A percentile compares a stretch with the other conserved stretches of the same genome.
Conservation (phyloP, 768 basidiomycete species). For the Collybia sordida region DNA sequence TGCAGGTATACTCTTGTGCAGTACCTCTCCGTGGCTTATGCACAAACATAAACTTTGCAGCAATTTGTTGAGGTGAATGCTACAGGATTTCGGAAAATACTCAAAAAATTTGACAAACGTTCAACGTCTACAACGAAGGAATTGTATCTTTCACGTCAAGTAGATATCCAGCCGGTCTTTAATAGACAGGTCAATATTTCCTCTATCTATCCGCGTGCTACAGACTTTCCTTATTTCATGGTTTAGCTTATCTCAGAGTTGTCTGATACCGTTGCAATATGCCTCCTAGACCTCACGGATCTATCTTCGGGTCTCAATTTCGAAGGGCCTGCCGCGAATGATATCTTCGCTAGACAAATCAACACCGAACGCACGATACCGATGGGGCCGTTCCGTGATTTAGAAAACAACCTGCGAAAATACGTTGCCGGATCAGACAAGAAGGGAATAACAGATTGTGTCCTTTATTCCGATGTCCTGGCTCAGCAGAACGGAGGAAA, state of each 20-base stretch:
- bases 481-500: conserved; percentile 58
- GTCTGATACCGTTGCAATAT: conserved; percentile 87
- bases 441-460: conserved; percentile 64
- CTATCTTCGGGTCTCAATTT: conserved; percentile 73
- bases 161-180: conserved; percentile 98
- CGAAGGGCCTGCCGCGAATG: conserved; percentile 75
- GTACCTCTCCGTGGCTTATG: conserved; percentile 15
- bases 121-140: conserved; percentile 96
- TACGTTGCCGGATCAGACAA: conserved; percentile 66
- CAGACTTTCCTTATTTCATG: conserved; percentile 11
- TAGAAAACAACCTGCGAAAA: conserved; percentile 84
- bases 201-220: background rate
- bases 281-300: conserved; percentile 77
- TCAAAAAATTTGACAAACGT: conserved; percentile 98
- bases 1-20: conserved; percentile 63
- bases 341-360: conserved; percentile 74
- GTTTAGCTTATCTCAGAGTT: conserved; percentile 89
- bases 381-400: conserved; percentile 78
- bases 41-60: conserved; percentile 38
- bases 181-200: conserved; percentile 78
- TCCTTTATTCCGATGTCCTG: conserved; percentile 68
- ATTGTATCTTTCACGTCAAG: conserved; percentile 91
- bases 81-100: conserved; percentile 93
- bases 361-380: conserved; percentile 58
- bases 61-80: conserved; percentile 98